Evolutionary conservation across 495 filamentous ascomycete genomes (phyloP), one percentile per base, ranked within the genome.

Genomic region (Penicillium manginii): DNA sequence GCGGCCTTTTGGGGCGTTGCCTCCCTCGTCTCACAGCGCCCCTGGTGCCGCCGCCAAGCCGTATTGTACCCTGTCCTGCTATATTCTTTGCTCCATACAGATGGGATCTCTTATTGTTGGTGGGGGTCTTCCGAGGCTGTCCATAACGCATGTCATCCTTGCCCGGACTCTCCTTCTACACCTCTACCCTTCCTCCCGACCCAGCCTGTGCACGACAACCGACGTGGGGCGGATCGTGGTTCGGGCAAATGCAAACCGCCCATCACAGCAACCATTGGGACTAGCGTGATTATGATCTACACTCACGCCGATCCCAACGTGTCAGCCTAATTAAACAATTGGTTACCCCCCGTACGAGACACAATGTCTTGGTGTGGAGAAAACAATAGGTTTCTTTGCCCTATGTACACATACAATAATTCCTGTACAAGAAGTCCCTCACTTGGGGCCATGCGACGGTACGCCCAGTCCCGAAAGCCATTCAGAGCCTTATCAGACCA

Each of bases 1-100:
- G 46, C 18, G 50, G 39, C 23, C 33, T 40, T 57, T 50, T 42
- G 37, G 49, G 17, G 45, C 54, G 57, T 55, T 52, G 26, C 51
- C 51, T 17, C 53, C 60, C 29, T 53, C 65, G 63, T 63, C 63
- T 66, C 63, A 64, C 49, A 60, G 54, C 39, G 50, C 47, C 58
- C 63, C 66, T 66, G 47, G 55, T 66, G 58, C 63, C 66, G 66
- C 66, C 61, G 45, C 45, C 45, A 47, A 47, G 45, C 10, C 43
- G 26, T 22, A 47, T 9, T 11, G 0, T 8, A n/a, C n/a, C 8
- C 8, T 12, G 15, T 9, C 17, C 23, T 48, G 31, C 39, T 55
- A 29, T 47, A 45, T 37, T 37, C 35, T 37, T 3, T 37, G 26
- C 3, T 29, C 26, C 26, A 29, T 29, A 29, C 26, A 29, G 6